Evolutionary conservation across 257 asterid genomes (phyloP).

Genomic region (Solanum ossicruentum): DNA sequence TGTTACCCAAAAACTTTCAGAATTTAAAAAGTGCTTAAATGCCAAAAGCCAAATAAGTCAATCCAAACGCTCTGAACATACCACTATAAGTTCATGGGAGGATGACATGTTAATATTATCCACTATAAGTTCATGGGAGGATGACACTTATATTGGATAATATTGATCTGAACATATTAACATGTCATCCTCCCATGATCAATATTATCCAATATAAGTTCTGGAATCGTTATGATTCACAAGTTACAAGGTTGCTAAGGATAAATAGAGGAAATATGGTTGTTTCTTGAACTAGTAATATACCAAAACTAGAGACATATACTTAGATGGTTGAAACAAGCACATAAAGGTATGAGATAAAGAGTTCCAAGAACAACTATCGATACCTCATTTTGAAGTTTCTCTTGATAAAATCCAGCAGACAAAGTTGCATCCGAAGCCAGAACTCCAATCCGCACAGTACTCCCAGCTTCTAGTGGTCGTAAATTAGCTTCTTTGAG

Average conservation of each 20-base stretch:
- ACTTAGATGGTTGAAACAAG: neutral
- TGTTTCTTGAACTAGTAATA: neutral
- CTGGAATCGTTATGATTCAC: neutral
- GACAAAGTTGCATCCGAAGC: constrained; percentile 25
- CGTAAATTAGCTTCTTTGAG: constrained; percentile 48
- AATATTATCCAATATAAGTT: neutral
- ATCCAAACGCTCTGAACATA: neutral
- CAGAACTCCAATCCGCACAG: constrained; percentile 46
- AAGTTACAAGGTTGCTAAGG: neutral
- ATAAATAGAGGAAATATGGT: neutral
- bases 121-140: too few species aligned
- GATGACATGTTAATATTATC: too few species aligned
- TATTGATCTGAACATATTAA: too few species aligned
- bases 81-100: too few species aligned
- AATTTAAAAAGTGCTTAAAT: too few species aligned
- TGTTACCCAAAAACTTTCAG: too few species aligned
- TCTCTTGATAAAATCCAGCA: constrained; percentile 45
- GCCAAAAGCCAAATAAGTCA: too few species aligned
- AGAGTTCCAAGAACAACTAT: neutral
- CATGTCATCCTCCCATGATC: neutral
- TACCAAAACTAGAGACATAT: neutral
- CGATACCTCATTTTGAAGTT: constrained; percentile 49
- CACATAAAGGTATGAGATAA: neutral
- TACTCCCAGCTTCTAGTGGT: constrained; percentile 67
- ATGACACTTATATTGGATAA: too few species aligned